These are phyloP conservation scores for Hypoxylon sp. DNA, from an alignment of 2,329 filamentous ascomycete genomes.

Conservation along the genomic window DNA sequence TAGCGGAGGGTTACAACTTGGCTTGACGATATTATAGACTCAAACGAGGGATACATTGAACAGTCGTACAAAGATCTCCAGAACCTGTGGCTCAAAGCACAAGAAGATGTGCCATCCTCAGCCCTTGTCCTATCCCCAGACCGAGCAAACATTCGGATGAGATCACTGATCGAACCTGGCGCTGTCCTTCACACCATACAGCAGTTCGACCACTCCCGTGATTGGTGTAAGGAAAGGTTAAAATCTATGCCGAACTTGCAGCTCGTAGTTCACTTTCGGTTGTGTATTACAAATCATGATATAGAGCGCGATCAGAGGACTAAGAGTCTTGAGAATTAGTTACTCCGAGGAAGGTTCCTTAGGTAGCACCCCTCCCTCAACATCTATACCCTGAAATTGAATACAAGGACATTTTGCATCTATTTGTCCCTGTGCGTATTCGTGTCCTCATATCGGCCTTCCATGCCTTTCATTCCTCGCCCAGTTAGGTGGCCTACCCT, in stretches of 20 bases:
- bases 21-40: conserved; percentile 29
- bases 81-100: conserved; percentile 39
- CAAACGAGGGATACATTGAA: conserved; percentile 25
- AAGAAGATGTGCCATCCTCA: conserved; percentile 31
- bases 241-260: conserved; percentile 38
- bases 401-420: not conserved
- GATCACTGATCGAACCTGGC: conserved; percentile 32
- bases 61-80: conserved; percentile 29
- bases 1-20: conserved; percentile 32
- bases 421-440: conserved; percentile 1
- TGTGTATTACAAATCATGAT: conserved; percentile 41
- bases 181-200: conserved; percentile 32
- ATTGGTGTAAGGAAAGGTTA: conserved; percentile 33
- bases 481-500: conserved; percentile 44
- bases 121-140: conserved; percentile 28
- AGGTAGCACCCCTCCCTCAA: not conserved
- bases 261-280: conserved; percentile 40
- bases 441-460: conserved; percentile 25
- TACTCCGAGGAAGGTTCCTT: not conserved
- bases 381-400: conserved; percentile 8
- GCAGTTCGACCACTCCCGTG: conserved; percentile 34
- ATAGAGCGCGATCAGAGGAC: conserved; percentile 3
- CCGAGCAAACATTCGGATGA: conserved; percentile 24
- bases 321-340: conserved; percentile 11
- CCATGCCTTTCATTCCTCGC: conserved; percentile 25